Base-by-base conservation (phyloP, 2,329 filamentous ascomycete genomes). In the Neocucurbitaria cava region DNA sequence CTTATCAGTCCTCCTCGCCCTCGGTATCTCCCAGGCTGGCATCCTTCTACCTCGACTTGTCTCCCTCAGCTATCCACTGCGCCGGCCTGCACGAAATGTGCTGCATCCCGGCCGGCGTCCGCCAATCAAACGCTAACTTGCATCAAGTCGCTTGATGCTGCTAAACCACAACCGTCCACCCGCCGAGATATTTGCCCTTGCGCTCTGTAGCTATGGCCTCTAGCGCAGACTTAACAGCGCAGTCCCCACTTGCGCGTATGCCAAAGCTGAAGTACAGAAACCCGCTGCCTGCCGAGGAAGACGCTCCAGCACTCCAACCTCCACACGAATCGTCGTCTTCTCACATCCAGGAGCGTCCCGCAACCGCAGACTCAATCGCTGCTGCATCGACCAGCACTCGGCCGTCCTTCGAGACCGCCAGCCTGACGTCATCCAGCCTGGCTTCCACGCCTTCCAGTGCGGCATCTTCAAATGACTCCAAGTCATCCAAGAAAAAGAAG, bases 261-360 rank as follows among this genome's bases (percentile, higher is more conserved):
- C 72, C 72, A 42, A 74, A 68, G 56, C 62, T 75, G 52, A 68
- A 66, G 39, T 74, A 73, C 58, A 70, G 71, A 56, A 74, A 69
- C 48, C 66, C 62, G 33, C 45, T 70, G 52, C 69, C 67, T 46
- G 40, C 64, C 50, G 61, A 68, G 36, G 59, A 65, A 48, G 30
- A 46, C 30, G 66, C 65, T 36, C 52, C 62, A 20, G 63, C 61
- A 17, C 35, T 47, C 11, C 26, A 40, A 15, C n/a, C 45, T 11
- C 49, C 54, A 49, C 53, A 59, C 40, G 53, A 39, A 51, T 43
- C 23, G 44, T 23, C 41, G 36, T 45, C 46, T 49, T 21, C 50
- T 31, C 49, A 44, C 48, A 33, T 42, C 39, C 53, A 49, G 44
- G 54, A 58, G 21, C 42, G 46, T 40, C 38, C 54, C 42, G 41